Base-by-base conservation (phyloP, 441 rosid species). In the Francoa sonchifolia region DNA sequence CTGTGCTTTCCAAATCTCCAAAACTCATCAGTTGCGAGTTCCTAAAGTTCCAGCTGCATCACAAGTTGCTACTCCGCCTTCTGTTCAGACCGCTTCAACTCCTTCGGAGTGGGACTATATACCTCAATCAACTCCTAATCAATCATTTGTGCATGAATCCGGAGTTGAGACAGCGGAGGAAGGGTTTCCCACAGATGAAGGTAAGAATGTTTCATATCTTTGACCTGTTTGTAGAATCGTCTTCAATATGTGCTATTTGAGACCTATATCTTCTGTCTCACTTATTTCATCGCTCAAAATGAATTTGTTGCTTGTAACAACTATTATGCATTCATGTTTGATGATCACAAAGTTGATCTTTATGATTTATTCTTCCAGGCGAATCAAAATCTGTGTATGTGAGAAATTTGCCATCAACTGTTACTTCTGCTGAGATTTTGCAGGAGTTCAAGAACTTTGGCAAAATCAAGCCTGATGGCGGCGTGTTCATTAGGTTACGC, bases 381-480 rank as follows among this genome's bases (percentile, higher is more conserved):
- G 79, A 71, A 47, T 52, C 42, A 43, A 79, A 69, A 59, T 79
- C 90, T 15, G 85, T 79, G 34, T 79, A 79, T 13, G 90, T 79
- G 45, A 67, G 82, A 55, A 79, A 79, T 55, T 59, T 80, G 68
- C 82, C 90, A 7, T 72, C 82, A 22, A 47, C 55, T 50, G 67
- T 80, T 43, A 63, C 76, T 43, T 64, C 76, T 49, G 61, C 60
- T 26, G 90, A 80, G 53, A 80, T 80, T 26, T 82, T 72, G 47
- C 72, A 76, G 47, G 85, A 74, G 52, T 80, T 80, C 52, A 65
- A 54, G 56, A 68, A 65, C 64, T 80, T 79, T 19, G 90, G 90
- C 62, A 59, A 62, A 45, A 74, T 79, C 56, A 74, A 65, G 48
- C 79, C 82, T 33, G 82, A 79, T 41, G 85, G 90, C 25, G 85